phyloP scores from a whole-genome alignment of 495 filamentous ascomycete genomes.

The Trichoderma parareesei region DNA sequence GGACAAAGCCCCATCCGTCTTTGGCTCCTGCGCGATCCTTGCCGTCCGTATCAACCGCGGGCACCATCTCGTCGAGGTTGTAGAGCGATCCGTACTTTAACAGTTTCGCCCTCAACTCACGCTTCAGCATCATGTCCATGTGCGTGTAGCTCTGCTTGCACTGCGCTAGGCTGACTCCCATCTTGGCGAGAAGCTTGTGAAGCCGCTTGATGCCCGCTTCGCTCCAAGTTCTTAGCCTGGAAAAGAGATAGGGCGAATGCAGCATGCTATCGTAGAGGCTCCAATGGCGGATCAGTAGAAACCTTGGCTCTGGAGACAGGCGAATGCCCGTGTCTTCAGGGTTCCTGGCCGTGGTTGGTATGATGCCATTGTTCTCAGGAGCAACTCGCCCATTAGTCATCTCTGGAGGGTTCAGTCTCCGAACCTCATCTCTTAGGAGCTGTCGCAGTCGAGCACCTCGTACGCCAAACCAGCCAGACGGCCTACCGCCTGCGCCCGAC shows the following conservation, averaged over 20 bases:
- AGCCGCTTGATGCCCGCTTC: constrained; percentile 80
- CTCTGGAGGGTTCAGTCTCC: constrained; percentile 82
- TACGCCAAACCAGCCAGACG: constrained; percentile 67
- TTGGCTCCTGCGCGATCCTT: constrained; percentile 51
- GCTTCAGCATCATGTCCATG: constrained; percentile 97
- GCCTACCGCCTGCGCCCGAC: constrained; percentile 42
- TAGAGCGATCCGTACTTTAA: constrained; percentile 86
- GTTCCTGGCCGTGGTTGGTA: constrained; percentile 78
- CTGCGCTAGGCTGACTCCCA: constrained; percentile 90
- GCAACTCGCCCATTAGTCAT: constrained; percentile 38
- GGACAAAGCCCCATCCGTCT: constrained; percentile 92
- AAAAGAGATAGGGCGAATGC: constrained; percentile 91
- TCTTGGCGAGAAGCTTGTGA: constrained; percentile 95
- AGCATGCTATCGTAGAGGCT: constrained; percentile 97
- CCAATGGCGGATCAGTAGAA: constrained; percentile 92
- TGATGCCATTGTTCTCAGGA: constrained; percentile 60
- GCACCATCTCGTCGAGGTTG: constrained; percentile 86
- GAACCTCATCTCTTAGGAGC: constrained; percentile 85
- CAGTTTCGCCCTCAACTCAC: constrained; percentile 73
- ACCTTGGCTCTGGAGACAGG: constrained; percentile 86
- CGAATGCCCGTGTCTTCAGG: constrained; percentile 90
- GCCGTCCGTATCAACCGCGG: constrained; percentile 51
- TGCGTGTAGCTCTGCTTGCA: constrained; percentile 94
- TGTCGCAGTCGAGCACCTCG: constrained; percentile 78
- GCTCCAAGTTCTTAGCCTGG: constrained; percentile 88